Evolutionary conservation across 495 filamentous ascomycete genomes (phyloP).

Genomic region (Usnea hakonensis): DNA sequence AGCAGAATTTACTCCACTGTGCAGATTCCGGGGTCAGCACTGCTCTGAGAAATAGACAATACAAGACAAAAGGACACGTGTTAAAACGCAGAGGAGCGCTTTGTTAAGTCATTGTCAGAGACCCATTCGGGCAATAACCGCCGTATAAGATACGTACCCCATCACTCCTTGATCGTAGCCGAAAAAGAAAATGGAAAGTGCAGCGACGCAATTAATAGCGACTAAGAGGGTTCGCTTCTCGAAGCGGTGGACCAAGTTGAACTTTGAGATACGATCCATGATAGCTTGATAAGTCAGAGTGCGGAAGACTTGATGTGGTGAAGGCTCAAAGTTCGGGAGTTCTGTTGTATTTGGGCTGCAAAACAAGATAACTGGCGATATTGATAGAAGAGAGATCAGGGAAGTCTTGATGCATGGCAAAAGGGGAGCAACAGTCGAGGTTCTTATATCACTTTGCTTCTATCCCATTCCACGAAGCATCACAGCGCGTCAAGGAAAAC

Average conservation of each 20-base stretch:
- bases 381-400: neutral
- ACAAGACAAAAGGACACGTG: no score
- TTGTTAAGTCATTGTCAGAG: no score
- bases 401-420: neutral
- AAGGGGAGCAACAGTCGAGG: neutral
- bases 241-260: constrained; percentile 51
- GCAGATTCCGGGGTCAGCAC: no score
- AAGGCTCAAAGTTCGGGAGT: neutral
- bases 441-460: neutral
- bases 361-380: neutral
- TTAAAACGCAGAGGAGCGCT: no score
- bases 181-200: constrained; percentile 47
- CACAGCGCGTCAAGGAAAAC: neutral
- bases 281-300: neutral
- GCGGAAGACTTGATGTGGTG: no score
- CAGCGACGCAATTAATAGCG: constrained; percentile 40
- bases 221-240: constrained; percentile 53
- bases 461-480: neutral
- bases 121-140: no score
- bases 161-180: constrained; percentile 50
- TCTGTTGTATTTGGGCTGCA: no score
- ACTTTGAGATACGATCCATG: constrained; percentile 36
- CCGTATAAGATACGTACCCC: no score
- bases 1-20: constrained; percentile 40
- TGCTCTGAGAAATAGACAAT: no score